Evolutionary conservation across 768 basidiomycete species (phyloP), one percentile per base, ranked within the genome.

Genomic region (Cyathus striatus): DNA sequence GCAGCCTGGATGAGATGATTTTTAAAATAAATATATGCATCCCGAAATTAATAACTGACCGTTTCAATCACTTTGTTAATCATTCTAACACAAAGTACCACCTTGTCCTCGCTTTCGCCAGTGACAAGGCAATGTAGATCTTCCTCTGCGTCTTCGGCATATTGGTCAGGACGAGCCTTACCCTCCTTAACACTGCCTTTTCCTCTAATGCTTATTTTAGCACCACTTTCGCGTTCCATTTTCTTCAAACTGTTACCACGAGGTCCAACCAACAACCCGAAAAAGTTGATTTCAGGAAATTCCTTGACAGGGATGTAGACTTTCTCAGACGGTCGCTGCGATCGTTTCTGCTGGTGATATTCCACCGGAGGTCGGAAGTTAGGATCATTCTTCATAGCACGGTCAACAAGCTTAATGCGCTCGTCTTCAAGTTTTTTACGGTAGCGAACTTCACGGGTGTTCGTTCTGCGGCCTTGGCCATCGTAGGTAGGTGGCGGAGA

Each of bases 281-380:
- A 98, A 70, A 98, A 99, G 62, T 99, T 99, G 74, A 99, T 98
- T 68, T 98, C 95, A 1, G 96, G 96, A 54, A 99, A 99, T 66
- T 99, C 96, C 64, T 99, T 98, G 61, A 97, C 94, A 30, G 96
- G 96, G 47, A 99, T 97, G 62, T 98, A 99, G 48, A 99, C 96
- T 68, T 98, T 98, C 47, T 99, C 96, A 24, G 89, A 88, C 12
- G 95, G 94, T 37, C 92, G 81, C 46, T 90, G 88, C 32, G 89
- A 90, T 23, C 92, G 86, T 64, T 96, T 95, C 60, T 92, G 86
- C 61, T 92, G 88, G 49, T 91, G 88, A 59, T 97, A 95, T 64
- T 99, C 96, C 43, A 91, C 86, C 7, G 96, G 96, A 42, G 96
- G 93, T 32, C 89, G 90, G 74, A 95, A 99, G 59, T 93, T 94